Base-by-base conservation (phyloP, 371 early-diverging fungal genomes). In the Lichtheimia corymbifera region DNA sequence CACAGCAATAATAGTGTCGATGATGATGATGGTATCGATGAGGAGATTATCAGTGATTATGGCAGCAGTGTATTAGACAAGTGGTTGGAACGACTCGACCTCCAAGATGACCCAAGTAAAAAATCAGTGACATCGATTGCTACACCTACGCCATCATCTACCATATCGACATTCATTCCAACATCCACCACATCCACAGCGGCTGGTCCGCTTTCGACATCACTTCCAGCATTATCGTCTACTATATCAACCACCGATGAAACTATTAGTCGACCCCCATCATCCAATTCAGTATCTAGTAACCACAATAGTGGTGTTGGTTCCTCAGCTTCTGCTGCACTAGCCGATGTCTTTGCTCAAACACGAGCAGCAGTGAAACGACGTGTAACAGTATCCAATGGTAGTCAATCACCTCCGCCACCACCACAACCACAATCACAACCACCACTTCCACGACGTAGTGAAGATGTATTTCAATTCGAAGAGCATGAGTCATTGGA, bases 71-170 rank as follows among this genome's bases (percentile, higher is more conserved):
- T 72, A 15, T 53, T 72, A 11, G 72, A 72, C 55, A 72, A 68
- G 57, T 72, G 72, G 72, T 58, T 72, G 7, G 66, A 72, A 17
- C 62, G 68, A 25, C 30, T 72, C 49, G 66, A 72, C 18, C 53
- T 72, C 27, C 57, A 65, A 35, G 71, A 70, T 49, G 30, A 63
- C 12, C 47, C 47, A 0, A 47, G 47, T 11, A n/a, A 17, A 9
- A n/a, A 47, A 17, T 22, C 47, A 13, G 5, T 15, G 5, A 7
- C 47, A 47, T 17, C 47, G 11, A 35, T 35, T 6, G 6, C 35
- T 35, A 17, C 47, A 47, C 15, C 14, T 47, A 22, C n/a, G 17
- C n/a, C n/a, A 17, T 47, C 47, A 18, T 47, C 47, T 17, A 18
- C 47, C 17, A 7, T 22, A 47, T 47, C 22, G 12, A 47, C 47